Evolutionary conservation across 768 basidiomycete species (phyloP), one percentile per base, ranked within the genome.

Genomic region (Agrocybe chaxingu): DNA sequence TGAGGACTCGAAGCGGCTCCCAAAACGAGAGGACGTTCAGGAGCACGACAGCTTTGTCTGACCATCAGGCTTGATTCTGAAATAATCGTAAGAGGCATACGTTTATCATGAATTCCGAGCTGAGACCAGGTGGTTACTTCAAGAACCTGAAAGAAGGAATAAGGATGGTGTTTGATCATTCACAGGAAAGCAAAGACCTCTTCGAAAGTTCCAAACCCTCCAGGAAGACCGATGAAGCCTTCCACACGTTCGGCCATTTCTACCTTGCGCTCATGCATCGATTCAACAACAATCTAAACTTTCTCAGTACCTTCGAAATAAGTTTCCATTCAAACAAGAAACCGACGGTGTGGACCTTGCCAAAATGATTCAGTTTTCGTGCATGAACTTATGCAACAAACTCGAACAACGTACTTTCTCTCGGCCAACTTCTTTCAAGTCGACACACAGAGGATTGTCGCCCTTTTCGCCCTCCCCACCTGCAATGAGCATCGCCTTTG

Each of bases 41-140:
- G 19, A 97, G 70, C 38, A 97, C 69, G 37, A 97, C 87, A 10
- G 95, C 85, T 94, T 5, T 50, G 31, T 13, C 34, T 12, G 13
- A 43, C 35, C 30, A 37, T 24, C 4, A 41, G 36, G 24, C n/a
- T 0, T n/a, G 8, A 39, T 6, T 12, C 13, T 38, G 7, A 41
- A 33, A 5, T 18, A 37, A 34, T 12, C 18, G 32, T 19, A n/a
- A 29, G 29, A 4, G 4, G 3, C 16, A 53, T 62, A 90, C 90
- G 90, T 71, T 92, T 92, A 48, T 80, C 76, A 63, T 93, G 90
- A 38, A 95, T 87, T 13, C 88, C 87, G 4, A 97, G 66, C 62
- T 98, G 96, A 13, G 89, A 90, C 96, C 96, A 99, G 0, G 95
- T 97, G 10, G 85, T 80, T 54, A 91, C 94, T 68, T 98, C 96